Conservation (phyloP, 106 monocot genomes). For the Apostasia ramifera region DNA sequence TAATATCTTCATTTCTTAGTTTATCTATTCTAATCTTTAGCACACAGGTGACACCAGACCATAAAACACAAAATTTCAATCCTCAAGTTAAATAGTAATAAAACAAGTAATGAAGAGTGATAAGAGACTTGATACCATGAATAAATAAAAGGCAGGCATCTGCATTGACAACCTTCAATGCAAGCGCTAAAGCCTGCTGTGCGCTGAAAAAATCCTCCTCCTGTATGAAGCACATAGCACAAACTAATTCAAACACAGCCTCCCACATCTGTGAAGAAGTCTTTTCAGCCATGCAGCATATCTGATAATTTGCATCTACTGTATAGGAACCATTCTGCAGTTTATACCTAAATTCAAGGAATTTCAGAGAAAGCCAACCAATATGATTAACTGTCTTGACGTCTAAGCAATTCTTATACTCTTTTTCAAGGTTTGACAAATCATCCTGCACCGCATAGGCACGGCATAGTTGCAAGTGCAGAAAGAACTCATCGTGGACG, state of each 20-base stretch:
- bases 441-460: conserved; percentile 47
- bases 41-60: no score
- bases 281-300: conserved; percentile 16
- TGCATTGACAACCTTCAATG: conserved; percentile 22
- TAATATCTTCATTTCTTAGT: no score
- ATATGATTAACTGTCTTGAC: conserved; percentile 46
- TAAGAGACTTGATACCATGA: conserved; percentile 43
- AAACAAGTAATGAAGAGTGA: neutral
- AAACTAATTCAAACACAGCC: conserved; percentile 48
- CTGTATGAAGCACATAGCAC: conserved; percentile 48
- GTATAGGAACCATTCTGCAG: conserved; percentile 22
- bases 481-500: conserved; percentile 45
- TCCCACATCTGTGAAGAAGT: conserved; percentile 38
- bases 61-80: no score
- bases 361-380: conserved; percentile 74
- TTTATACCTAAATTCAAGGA: conserved; percentile 62
- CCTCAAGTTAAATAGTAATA: neutral
- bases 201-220: conserved; percentile 54
- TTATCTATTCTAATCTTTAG: no score
- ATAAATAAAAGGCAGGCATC: conserved; percentile 84
- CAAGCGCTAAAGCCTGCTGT: conserved; percentile 54
- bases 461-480: conserved; percentile 82
- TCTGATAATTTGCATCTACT: conserved; percentile 27
- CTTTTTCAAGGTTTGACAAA: conserved; percentile 29
- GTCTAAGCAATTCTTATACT: conserved; percentile 68